Evolutionary conservation across 2,329 filamentous ascomycete genomes (phyloP).

Genomic region (Coniochaeta prunicola): DNA sequence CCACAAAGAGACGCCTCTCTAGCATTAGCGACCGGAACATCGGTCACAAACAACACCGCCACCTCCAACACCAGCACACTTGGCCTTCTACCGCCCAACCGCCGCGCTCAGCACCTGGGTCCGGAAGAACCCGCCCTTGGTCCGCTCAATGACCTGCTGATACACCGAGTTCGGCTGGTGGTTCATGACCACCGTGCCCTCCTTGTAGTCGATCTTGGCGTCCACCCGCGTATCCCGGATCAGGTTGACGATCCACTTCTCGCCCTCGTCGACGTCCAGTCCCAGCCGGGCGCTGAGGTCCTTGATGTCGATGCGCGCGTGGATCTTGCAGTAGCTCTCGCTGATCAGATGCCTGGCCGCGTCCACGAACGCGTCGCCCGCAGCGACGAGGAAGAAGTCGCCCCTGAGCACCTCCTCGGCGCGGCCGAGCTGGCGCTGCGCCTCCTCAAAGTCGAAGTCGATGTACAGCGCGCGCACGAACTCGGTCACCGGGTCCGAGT

Average conservation of each 20-base stretch:
- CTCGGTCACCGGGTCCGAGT: constrained; percentile 89
- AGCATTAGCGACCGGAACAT: neutral
- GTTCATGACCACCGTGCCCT: constrained; percentile 98
- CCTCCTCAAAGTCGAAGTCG: constrained; percentile 94
- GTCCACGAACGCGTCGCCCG: constrained; percentile 85
- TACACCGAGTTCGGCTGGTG: constrained; percentile 98
- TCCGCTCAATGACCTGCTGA: constrained; percentile 98
- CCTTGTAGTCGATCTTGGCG: constrained; percentile 98
- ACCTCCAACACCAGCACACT: neutral
- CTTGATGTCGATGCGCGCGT: constrained; percentile 96
- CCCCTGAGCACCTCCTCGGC: constrained; percentile 86
- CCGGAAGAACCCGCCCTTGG: constrained; percentile 97
- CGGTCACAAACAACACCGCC: neutral
- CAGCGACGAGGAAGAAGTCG: constrained; percentile 90
- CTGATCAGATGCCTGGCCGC: constrained; percentile 94
- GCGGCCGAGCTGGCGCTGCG: constrained; percentile 76
- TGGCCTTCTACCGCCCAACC: constrained; percentile 39
- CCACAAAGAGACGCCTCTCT: neutral
- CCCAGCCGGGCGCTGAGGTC: constrained; percentile 89
- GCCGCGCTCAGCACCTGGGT: constrained; percentile 85
- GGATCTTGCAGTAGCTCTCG: constrained; percentile 99
- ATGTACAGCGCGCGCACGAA: constrained; percentile 96
- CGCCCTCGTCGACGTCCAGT: constrained; percentile 86
- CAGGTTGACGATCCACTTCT: constrained; percentile 99
- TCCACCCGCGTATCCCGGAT: constrained; percentile 96